These are phyloP conservation scores for Aspergillus uvarum DNA, from an alignment of 2,329 filamentous ascomycete species.

Conservation along the genomic window DNA sequence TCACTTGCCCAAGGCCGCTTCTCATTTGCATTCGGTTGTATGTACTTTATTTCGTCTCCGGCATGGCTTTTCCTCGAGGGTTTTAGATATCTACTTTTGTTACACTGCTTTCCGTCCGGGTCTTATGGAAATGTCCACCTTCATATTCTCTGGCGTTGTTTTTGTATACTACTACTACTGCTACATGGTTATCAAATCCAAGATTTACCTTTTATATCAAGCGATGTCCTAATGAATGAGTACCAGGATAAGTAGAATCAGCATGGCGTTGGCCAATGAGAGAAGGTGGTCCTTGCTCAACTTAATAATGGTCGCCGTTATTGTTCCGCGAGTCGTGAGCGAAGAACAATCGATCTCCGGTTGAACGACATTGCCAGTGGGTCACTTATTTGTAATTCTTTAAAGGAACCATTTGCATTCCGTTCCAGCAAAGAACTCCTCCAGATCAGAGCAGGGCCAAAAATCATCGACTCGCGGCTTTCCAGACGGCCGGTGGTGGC, in stretches of 20 bases:
- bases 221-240: background rate
- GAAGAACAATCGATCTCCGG: background rate
- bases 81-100: slow-evolving; percentile 4
- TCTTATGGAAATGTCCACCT: slow-evolving; percentile 7
- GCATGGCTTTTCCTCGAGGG: background rate
- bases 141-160: slow-evolving; percentile 20
- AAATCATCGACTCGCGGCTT: no score
- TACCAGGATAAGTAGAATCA: background rate
- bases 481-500: background rate
- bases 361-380: background rate
- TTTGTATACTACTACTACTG: slow-evolving; percentile 18
- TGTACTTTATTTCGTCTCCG: slow-evolving; percentile 8
- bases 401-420: background rate
- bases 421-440: no score
- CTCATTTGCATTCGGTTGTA: background rate
- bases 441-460: no score
- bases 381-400: no score
- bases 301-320: background rate
- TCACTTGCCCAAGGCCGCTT: background rate
- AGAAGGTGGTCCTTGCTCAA: background rate
- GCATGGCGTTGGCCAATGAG: background rate
- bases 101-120: slow-evolving; percentile 10
- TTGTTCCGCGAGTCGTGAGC: background rate
- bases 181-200: slow-evolving; percentile 6
- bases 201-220: background rate